Evolutionary conservation across 768 basidiomycete species (phyloP), one percentile per base, ranked within the genome.

Genomic region (Pleurotus tuber-regium): DNA sequence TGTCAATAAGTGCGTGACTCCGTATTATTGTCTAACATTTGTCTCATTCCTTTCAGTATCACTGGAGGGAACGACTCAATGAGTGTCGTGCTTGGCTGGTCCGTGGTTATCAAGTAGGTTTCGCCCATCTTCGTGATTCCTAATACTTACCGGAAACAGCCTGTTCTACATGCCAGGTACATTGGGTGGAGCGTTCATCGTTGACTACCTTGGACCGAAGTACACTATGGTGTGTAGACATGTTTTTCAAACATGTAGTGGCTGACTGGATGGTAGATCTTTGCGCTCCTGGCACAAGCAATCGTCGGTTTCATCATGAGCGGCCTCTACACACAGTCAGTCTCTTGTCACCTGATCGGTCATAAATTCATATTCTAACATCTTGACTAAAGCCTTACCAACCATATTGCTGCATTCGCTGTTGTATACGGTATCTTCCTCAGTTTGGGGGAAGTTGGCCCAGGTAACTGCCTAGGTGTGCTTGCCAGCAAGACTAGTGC

Each of bases 381-480:
- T 10, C 31, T 16, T 21, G 8, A 43, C 16, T 19, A 14, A 44
- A 82, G 78, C n/a, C 72, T 93, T 49, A 77, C 78, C 10, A 60
- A 71, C 3, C 74, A 89, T 54, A 76, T 92, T 46, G 89, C 68
- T n/a, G 89, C 75, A 5, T 93, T 91, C 55, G 86, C 89, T 25
- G 86, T 95, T 28, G 71, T 97, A 6, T 96, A 97, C 59, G 95
- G 94, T 11, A 82, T 97, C 43, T 97, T 97, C 79, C 63, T 95
- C 60, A 84, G 82, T 61, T 86, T 93, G 50, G 95, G 94, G 41
- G 94, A 96, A 70, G 71, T 92, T 23, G 91, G 87, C 25, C 91
- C 93, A 4, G 93, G 93, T 31, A 92, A 95, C 68, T 86, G 83
- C 56, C 73, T 92, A 40, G 92, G 92, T 55, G 73, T 98, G 12